phyloP scores from a whole-genome alignment of 345 rosid genomes.

The Moricandia moricandioides region DNA sequence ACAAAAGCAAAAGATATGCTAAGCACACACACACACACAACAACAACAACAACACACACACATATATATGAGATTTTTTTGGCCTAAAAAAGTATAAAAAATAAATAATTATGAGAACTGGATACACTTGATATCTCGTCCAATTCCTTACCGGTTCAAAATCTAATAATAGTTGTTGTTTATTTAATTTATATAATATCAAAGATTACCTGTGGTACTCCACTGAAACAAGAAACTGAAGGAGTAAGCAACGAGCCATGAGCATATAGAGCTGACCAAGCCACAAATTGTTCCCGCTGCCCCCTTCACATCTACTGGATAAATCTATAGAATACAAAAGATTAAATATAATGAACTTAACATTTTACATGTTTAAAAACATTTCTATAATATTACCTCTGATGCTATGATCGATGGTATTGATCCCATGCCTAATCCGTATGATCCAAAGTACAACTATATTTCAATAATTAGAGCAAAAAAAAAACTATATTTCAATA shows the following conservation, averaged over 20 bases:
- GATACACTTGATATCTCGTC: no score
- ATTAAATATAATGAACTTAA: background rate
- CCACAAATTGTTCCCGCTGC: constrained; percentile 55
- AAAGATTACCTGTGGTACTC: constrained; percentile 46
- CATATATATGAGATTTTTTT: no score
- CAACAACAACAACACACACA: no score
- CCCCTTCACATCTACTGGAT: constrained; percentile 55
- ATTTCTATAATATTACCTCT: constrained; percentile 34
- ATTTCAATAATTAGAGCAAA: background rate
- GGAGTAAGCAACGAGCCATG: constrained; percentile 49
- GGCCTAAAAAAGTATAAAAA: no score
- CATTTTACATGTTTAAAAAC: background rate
- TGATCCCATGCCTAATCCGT: constrained; percentile 46
- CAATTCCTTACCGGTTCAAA: background rate
- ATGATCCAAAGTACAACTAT: constrained; percentile 42
- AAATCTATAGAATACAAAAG: constrained; percentile 29
- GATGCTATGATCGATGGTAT: constrained; percentile 50
- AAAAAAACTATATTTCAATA: constrained; percentile 9
- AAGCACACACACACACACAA: no score
- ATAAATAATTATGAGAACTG: no score
- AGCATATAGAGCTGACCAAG: constrained; percentile 45
- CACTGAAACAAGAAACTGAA: constrained; percentile 51
- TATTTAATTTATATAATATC: background rate
- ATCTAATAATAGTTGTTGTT: background rate
- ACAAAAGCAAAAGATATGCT: no score